A percentile compares a stretch with the other conserved stretches of the same genome.
Conservation (phyloP, 116 monocot genomes). For the Trichopus zeylanicus region DNA sequence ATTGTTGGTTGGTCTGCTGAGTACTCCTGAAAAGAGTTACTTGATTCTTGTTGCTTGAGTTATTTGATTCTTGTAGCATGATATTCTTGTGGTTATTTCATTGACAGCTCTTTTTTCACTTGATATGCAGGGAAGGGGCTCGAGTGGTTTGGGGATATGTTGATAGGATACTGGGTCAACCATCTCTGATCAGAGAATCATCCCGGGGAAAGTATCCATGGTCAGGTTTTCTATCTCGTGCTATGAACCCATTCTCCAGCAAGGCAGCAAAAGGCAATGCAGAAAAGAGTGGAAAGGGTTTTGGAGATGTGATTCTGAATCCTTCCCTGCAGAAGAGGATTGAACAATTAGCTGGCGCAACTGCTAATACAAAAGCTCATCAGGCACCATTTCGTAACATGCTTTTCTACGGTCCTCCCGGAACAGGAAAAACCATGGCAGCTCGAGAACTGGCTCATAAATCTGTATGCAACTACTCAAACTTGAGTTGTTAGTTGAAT, state of each 20-base stretch:
- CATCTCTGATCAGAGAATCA: conserved; percentile 14
- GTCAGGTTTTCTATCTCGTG: conserved; percentile 8
- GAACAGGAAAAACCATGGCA: conserved; percentile 19
- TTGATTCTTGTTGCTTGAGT: too few species aligned
- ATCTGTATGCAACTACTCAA: conserved; percentile 8
- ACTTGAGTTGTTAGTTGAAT: too few species aligned
- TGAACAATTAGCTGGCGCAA: conserved; percentile 9
- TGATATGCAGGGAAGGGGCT: conserved; percentile 10
- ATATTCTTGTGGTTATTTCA: too few species aligned
- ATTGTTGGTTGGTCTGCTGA: too few species aligned
- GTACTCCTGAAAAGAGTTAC: too few species aligned
- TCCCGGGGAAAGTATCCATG: conserved; percentile 16
- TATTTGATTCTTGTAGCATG: too few species aligned
- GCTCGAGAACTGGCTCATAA: conserved; percentile 12
- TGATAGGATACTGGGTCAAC: conserved; percentile 14
- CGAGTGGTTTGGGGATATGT: conserved; percentile 14
- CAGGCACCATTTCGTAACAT: conserved; percentile 15
- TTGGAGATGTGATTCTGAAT: conserved; percentile 15
- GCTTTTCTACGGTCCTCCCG: conserved; percentile 16
- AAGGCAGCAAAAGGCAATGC: not conserved
- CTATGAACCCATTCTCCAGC: not conserved
- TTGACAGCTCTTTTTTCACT: not conserved
- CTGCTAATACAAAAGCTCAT: conserved; percentile 13
- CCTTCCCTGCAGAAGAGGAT: conserved; percentile 17
- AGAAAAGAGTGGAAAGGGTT: conserved; percentile 8